phyloP scores from a whole-genome alignment of 257 asterid species.

The Forsythia viridissima region DNA sequence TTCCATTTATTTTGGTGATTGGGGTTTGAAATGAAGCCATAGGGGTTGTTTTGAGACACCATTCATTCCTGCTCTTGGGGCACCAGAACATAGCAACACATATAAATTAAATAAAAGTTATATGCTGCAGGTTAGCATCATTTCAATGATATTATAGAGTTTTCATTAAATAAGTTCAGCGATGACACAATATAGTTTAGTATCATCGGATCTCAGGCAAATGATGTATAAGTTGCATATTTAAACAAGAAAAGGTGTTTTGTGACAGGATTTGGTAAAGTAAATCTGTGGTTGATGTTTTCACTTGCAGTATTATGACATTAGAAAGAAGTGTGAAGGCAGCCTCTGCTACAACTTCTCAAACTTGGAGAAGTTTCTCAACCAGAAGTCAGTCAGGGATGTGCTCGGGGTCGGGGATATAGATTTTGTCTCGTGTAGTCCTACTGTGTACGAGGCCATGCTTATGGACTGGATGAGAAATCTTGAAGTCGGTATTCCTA shows the following conservation, averaged over 20 bases:
- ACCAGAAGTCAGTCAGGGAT: constrained; percentile 55
- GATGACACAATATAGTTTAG: neutral
- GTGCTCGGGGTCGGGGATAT: constrained; percentile 72
- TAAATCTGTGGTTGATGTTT: neutral
- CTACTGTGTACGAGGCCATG: constrained; percentile 73
- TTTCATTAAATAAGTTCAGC: neutral
- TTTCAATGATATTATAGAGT: neutral
- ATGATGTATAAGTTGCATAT: neutral
- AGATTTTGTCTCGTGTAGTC: constrained; percentile 72
- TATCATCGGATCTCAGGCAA: neutral
- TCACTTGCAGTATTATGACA: constrained; percentile 61
- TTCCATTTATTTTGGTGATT: neutral
- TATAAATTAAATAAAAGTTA: neutral
- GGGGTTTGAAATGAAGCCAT: neutral
- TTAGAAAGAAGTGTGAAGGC: constrained; percentile 73
- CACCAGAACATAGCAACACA: neutral
- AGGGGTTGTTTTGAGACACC: neutral
- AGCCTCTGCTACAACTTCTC: constrained; percentile 83
- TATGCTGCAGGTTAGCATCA: neutral
- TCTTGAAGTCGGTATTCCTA: constrained; percentile 77
- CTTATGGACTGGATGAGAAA: constrained; percentile 88
- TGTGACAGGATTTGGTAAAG: neutral
- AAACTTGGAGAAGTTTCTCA: constrained; percentile 63
- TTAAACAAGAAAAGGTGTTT: neutral
- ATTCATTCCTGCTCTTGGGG: neutral